These are phyloP conservation scores for Aspergillus bertholletiae DNA, from an alignment of 495 filamentous ascomycete species.

Conservation along the genomic window DNA sequence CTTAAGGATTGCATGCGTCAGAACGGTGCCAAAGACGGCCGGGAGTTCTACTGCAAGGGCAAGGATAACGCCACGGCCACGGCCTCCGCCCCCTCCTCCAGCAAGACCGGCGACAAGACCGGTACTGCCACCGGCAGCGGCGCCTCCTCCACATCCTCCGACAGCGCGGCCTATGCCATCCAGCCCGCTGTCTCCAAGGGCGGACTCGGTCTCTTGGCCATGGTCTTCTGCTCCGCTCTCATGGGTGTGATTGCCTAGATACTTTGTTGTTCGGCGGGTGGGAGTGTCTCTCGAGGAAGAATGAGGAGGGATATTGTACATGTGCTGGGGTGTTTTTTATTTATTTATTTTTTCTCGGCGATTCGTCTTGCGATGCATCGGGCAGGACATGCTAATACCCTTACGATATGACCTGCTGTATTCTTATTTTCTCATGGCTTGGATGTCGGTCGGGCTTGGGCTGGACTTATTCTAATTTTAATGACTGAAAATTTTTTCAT, in stretches of 20 bases:
- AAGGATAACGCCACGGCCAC: constrained; percentile 39
- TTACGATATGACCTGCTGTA: constrained; percentile 1
- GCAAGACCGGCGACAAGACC: constrained; percentile 16
- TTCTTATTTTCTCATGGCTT: neutral
- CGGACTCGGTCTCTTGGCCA: constrained; percentile 32
- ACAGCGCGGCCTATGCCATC: constrained; percentile 10
- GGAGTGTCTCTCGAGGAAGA: too few species aligned
- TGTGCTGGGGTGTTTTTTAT: too few species aligned
- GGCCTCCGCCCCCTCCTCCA: constrained; percentile 20
- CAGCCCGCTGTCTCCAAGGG: constrained; percentile 27
- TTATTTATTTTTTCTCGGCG: neutral
- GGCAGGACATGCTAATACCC: neutral
- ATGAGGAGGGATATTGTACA: too few species aligned
- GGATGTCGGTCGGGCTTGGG: neutral
- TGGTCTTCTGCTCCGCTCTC: constrained; percentile 36
- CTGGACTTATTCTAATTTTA: too few species aligned
- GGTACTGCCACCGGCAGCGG: constrained; percentile 1
- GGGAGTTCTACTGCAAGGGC: constrained; percentile 41
- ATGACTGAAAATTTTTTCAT: neutral
- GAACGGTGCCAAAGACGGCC: constrained; percentile 24
- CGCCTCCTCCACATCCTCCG: neutral
- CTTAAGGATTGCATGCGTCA: constrained; percentile 33
- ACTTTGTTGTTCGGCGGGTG: neutral
- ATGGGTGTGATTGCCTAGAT: constrained; percentile 23
- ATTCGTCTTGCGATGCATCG: neutral